Evolutionary conservation across 2,329 filamentous ascomycete genomes (phyloP), one percentile per base, ranked within the genome.

Genomic region (Ceratocystis ficicola): DNA sequence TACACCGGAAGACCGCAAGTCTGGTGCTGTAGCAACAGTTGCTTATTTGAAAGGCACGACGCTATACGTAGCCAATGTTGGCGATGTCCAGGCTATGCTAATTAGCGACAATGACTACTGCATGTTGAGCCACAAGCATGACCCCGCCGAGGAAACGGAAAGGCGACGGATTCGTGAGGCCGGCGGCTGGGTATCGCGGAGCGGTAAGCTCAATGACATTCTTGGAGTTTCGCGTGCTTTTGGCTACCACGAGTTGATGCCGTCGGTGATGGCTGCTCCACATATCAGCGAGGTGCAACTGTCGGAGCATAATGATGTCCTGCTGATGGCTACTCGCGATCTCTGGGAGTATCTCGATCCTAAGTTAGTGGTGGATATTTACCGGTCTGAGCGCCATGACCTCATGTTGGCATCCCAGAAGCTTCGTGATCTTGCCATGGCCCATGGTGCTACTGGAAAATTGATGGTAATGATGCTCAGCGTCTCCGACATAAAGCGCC

Each of bases 391-490:
- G 75, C 86, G 91, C 5, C 83, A 84, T 59, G 93, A 99, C 73
- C 80, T 96, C 57, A 99, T 99, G 94, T 84, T 90, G 65, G 94
- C 93, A 17, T 88, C 94, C 3, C 93, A 97, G 74, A 96, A 95
- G 76, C 82, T 99, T 41, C 86, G 94, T 67, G 94, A 99, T 77
- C 80, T 97, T 65, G 94, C 94, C 52, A 96, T 99, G 73, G 90
- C 93, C 0, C 97, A 96, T 74, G 94, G 94, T 64, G 90, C 93
- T 12, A 92, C 86, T 1, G 88, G 87, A 72, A 99, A 99, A 77
- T 89, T 97, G 69, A 97, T 97, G 92, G 90, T 99, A 57, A 97
- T 97, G 93, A 90, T 99, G 79, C 86, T 99, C 65, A 93, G 92
- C 65, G 88, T 99, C 46, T 87, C 88, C 65, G 92, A 97, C 72